Percentiles rank a stretch among this genome's conserved stretches.
phyloP scores from a whole-genome alignment of 1,284 basidiomycete genomes.

The Somion occarium region DNA sequence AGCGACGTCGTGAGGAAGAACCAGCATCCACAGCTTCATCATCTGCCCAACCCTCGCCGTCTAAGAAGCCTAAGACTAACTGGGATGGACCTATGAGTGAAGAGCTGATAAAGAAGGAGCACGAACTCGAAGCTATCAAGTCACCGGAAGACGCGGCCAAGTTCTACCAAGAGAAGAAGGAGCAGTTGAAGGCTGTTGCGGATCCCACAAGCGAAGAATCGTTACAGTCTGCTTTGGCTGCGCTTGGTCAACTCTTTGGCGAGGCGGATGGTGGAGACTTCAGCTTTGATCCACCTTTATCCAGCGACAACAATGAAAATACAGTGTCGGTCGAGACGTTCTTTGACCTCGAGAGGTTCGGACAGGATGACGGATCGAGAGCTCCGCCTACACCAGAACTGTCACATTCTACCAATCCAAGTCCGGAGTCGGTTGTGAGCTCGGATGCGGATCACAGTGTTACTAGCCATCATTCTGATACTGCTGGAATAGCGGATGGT shows the following conservation, averaged over 20 bases:
- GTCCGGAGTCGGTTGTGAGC: slow-evolving; percentile 62
- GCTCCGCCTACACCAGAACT: slow-evolving; percentile 68
- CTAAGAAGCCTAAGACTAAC: slow-evolving; percentile 66
- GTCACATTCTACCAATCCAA: slow-evolving; percentile 64
- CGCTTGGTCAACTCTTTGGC: slow-evolving; percentile 22
- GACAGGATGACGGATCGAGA: slow-evolving; percentile 47
- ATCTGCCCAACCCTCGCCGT: slow-evolving; percentile 51
- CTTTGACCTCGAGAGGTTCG: slow-evolving; percentile 59
- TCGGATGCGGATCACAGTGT: neutral
- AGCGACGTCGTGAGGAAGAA: slow-evolving; percentile 56
- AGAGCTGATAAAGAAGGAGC: slow-evolving; percentile 46
- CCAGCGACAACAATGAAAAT: neutral
- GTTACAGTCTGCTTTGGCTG: slow-evolving; percentile 51
- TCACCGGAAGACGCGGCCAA: slow-evolving; percentile 59
- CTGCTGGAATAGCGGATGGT: slow-evolving; percentile 25
- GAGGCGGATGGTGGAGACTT: slow-evolving; percentile 4
- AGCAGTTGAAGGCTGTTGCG: slow-evolving; percentile 48
- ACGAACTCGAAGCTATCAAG: slow-evolving; percentile 54
- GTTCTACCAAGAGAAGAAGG: slow-evolving; percentile 60
- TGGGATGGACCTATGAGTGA: slow-evolving; percentile 60
- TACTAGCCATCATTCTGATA: neutral
- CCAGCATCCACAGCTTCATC: slow-evolving; percentile 29
- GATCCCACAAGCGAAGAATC: slow-evolving; percentile 37
- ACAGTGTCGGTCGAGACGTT: slow-evolving; percentile 30
- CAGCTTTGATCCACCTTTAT: slow-evolving; percentile 18